A percentile compares a stretch with the other conserved stretches of the same genome.
phyloP scores from a whole-genome alignment of 2,329 filamentous ascomycete genomes.

The Corynespora cassiicola region DNA sequence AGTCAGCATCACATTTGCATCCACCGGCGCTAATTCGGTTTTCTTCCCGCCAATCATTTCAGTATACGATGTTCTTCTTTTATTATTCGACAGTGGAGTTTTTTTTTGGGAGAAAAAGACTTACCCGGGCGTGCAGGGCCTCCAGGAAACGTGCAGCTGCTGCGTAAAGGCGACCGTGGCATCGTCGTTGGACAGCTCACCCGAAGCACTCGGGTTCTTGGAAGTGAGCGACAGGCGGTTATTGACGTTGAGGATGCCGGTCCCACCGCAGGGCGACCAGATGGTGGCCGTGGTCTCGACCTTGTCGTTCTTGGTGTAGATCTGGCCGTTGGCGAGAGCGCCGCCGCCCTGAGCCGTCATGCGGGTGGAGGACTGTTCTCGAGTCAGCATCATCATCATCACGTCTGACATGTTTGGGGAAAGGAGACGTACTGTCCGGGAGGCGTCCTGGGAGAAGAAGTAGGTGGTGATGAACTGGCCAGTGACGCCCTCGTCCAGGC shows the following conservation, averaged over 20 bases:
- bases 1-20: too few species aligned
- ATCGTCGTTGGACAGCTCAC: slow-evolving; percentile 42
- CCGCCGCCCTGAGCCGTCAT: slow-evolving; percentile 39
- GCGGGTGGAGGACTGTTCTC: slow-evolving; percentile 25
- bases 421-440: slow-evolving; percentile 27
- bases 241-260: slow-evolving; percentile 42
- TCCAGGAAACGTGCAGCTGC: slow-evolving; percentile 42
- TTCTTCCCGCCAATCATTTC: not conserved
- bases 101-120: slow-evolving; percentile 3
- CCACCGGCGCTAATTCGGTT: too few species aligned
- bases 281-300: slow-evolving; percentile 41
- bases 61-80: not conserved
- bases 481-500: slow-evolving; percentile 39
- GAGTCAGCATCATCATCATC: too few species aligned
- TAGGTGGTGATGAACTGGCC: slow-evolving; percentile 44
- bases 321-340: slow-evolving; percentile 45
- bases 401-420: too few species aligned
- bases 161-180: slow-evolving; percentile 44
- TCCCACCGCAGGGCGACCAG: slow-evolving; percentile 42
- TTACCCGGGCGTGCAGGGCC: slow-evolving; percentile 30
- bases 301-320: slow-evolving; percentile 56
- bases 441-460: slow-evolving; percentile 45
- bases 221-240: slow-evolving; percentile 36
- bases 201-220: slow-evolving; percentile 24
- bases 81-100: not conserved